Evolutionary conservation across 441 rosid species (phyloP).

Genomic region (Adansonia grandidieri): DNA sequence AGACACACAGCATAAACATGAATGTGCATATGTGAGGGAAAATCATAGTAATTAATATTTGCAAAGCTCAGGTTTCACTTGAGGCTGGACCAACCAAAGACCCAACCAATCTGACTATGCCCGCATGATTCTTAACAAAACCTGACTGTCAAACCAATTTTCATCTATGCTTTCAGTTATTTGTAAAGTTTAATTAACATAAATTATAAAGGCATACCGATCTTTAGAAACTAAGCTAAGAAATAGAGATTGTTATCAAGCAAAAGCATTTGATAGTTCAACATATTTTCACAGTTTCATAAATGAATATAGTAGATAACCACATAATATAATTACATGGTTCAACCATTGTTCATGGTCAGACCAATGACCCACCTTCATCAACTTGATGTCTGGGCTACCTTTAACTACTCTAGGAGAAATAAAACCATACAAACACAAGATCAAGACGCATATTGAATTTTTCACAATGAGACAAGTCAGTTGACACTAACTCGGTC

Average conservation of each 20-base stretch:
- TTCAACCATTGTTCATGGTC: slow-evolving; percentile 5
- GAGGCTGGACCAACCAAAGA: not conserved
- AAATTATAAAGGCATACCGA: not conserved
- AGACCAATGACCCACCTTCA: slow-evolving; percentile 7
- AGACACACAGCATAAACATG: not conserved
- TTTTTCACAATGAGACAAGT: not conserved
- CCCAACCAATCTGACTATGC: not conserved
- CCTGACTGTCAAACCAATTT: not conserved
- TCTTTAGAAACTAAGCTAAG: slow-evolving; percentile 8
- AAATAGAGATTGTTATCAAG: not conserved
- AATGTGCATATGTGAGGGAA: slow-evolving; percentile 20
- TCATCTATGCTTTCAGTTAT: not conserved
- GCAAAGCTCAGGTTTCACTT: slow-evolving; percentile 2
- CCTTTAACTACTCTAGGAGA: not conserved
- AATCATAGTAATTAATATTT: slow-evolving; percentile 4
- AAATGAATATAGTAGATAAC: slow-evolving; percentile 8
- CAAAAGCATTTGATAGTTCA: not conserved
- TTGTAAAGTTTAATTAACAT: not conserved
- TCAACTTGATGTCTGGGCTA: slow-evolving; percentile 1
- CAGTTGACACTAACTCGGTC: not conserved
- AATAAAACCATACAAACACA: not conserved
- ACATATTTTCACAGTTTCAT: not conserved
- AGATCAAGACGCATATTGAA: not conserved
- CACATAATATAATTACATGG: not conserved
- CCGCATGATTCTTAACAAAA: not conserved